Conservation (phyloP, 2,329 filamentous ascomycete species). For the Microcyclosporella mali region DNA sequence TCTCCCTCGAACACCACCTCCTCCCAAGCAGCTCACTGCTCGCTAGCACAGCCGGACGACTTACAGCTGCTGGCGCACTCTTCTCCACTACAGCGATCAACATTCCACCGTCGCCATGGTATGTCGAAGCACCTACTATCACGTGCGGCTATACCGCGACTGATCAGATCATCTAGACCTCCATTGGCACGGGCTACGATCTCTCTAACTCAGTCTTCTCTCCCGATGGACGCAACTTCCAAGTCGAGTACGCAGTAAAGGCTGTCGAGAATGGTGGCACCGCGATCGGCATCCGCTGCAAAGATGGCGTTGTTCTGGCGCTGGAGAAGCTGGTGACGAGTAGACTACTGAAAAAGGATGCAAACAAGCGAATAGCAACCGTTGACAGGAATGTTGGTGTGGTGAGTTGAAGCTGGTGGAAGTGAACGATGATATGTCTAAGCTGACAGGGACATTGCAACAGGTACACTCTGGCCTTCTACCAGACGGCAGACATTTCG, state of each 20-base stretch:
- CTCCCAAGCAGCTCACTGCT: not conserved
- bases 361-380: slow-evolving; percentile 95
- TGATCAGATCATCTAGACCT: slow-evolving; percentile 60
- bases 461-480: slow-evolving; percentile 91
- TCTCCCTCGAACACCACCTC: not conserved
- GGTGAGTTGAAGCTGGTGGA: slow-evolving; percentile 51
- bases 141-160: slow-evolving; percentile 3
- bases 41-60: too few species aligned
- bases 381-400: slow-evolving; percentile 90
- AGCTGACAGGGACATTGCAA: slow-evolving; percentile 6
- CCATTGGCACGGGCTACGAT: slow-evolving; percentile 99
- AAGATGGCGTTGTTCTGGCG: slow-evolving; percentile 91
- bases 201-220: slow-evolving; percentile 99
- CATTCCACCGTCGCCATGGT: slow-evolving; percentile 22
- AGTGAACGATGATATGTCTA: not conserved
- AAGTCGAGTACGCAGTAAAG: slow-evolving; percentile 96
- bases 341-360: slow-evolving; percentile 88
- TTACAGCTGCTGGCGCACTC: too few species aligned
- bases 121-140: slow-evolving; percentile 11
- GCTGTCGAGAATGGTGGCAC: slow-evolving; percentile 97
- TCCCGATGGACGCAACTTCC: slow-evolving; percentile 96
- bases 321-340: slow-evolving; percentile 95
- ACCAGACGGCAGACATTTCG: slow-evolving; percentile 91
- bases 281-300: slow-evolving; percentile 91
- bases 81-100: not conserved